Evolutionary conservation across 805 yeast genomes (phyloP).

Genomic region (Wickerhamomyces chaumierensis): DNA sequence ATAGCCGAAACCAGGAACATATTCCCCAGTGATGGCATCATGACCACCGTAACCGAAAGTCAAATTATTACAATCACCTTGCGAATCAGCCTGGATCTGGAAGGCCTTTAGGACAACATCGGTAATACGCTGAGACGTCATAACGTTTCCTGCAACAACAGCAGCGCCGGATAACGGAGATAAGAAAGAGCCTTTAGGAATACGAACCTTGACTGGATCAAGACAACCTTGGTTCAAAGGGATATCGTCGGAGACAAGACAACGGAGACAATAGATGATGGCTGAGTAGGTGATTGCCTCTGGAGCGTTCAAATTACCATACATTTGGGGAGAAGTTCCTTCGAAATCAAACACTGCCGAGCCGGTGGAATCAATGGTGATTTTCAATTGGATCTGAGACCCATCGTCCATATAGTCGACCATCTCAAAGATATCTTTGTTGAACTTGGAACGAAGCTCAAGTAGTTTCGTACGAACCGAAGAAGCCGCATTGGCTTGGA

Average conservation of each 20-base stretch:
- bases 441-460: constrained; percentile 31
- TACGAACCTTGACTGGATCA: constrained; percentile 57
- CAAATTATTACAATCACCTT: constrained; percentile 90
- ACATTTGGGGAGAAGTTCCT: constrained; percentile 80
- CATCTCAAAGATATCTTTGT: constrained; percentile 30
- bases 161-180: constrained; percentile 82
- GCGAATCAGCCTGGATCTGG: constrained; percentile 86
- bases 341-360: constrained; percentile 71
- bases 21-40: constrained; percentile 29
- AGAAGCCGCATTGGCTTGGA: constrained; percentile 66
- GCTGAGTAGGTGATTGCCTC: constrained; percentile 84
- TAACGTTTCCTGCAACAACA: constrained; percentile 90
- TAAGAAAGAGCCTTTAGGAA: constrained; percentile 53
- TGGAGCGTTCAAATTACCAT: constrained; percentile 90
- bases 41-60: constrained; percentile 81
- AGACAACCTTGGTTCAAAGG: constrained; percentile 93
- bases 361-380: constrained; percentile 33
- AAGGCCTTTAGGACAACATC: constrained; percentile 84
- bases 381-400: constrained; percentile 46
- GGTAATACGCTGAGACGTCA: constrained; percentile 88
- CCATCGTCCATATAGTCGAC: constrained; percentile 78
- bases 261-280: constrained; percentile 74
- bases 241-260: constrained; percentile 75
- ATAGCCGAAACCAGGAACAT: constrained; percentile 68
- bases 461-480: constrained; percentile 52